Evolutionary conservation across 108 stramenopile species (phyloP), one percentile per base, ranked within the genome.

Genomic region (Parmales sp.): DNA sequence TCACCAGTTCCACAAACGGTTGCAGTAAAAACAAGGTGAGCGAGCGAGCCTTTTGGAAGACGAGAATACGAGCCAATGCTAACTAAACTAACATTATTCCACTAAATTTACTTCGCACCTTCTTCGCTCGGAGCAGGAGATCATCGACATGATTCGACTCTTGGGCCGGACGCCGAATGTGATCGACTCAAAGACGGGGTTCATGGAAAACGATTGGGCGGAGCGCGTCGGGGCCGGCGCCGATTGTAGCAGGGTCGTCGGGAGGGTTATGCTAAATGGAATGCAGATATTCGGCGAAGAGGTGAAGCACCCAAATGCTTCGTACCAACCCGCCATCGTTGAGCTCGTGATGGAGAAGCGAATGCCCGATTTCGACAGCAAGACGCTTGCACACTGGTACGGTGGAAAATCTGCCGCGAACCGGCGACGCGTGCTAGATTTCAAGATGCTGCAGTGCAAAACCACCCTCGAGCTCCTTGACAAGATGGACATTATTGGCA

Each of bases 281-380:
- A 86, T 86, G 86, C 90, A 88, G 64, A 85, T 90, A 39, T 78
- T 85, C 18, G 78, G 83, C n/a, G 91, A 92, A 51, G 89, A 89
- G 75, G 85, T 83, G 20, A 92, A 92, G 65, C 91, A 92, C 49
- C 80, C 85, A 1, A 92, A 92, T 64, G 77, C 77, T 41, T 92
- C 91, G 2, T 92, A 89, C 74, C 82, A 82, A 25, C 88, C 86
- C 28, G 91, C 91, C 28, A 83, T 90, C 18, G 85, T 86, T n/a
- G 69, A 83, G 11, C 67, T 87, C 20, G 86, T 92, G 36, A 65
- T 90, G 23, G 77, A 74, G 39, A 86, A 84, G 45, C 76, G 88
- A 7, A 90, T 88, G 25, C 88, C 89, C 38, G 76, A 75, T 64
- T 85, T 89, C 63, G 88, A 88, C 63, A 84, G 89, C 63, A 68